These are phyloP conservation scores for Apiospora saccharicola DNA, from an alignment of 2,329 filamentous ascomycete genomes.

Conservation along the genomic window DNA sequence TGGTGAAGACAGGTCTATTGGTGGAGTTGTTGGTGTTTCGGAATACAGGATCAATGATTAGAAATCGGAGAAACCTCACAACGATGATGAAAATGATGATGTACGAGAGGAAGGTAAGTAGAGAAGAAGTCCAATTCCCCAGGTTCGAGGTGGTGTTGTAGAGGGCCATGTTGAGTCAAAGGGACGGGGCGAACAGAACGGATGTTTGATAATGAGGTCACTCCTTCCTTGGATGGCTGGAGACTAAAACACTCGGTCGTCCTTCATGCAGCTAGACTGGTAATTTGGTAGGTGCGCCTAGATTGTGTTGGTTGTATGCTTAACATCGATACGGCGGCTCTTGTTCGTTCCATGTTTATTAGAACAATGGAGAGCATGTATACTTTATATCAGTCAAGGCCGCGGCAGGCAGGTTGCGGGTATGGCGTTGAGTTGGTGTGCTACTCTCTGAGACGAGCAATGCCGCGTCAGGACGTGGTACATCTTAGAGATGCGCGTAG, in stretches of 20 bases:
- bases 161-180: neutral
- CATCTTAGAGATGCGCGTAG: too few species aligned
- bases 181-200: neutral
- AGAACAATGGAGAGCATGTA: neutral
- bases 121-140: neutral
- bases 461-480: too few species aligned
- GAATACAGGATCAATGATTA: too few species aligned
- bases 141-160: neutral
- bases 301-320: neutral
- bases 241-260: neutral
- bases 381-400: neutral
- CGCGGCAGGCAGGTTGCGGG: neutral
- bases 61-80: neutral
- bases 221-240: neutral
- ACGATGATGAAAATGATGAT: conserved; percentile 2
- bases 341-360: neutral
- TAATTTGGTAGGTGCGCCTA: neutral
- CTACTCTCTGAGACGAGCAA: too few species aligned
- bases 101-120: neutral
- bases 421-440: neutral
- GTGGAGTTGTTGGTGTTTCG: neutral
- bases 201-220: conserved; percentile 10
- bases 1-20: conserved; percentile 33
- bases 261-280: neutral
- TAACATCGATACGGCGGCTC: neutral